Conservation (phyloP, 148 eudicot species). For the Spergularia bocconei region DNA sequence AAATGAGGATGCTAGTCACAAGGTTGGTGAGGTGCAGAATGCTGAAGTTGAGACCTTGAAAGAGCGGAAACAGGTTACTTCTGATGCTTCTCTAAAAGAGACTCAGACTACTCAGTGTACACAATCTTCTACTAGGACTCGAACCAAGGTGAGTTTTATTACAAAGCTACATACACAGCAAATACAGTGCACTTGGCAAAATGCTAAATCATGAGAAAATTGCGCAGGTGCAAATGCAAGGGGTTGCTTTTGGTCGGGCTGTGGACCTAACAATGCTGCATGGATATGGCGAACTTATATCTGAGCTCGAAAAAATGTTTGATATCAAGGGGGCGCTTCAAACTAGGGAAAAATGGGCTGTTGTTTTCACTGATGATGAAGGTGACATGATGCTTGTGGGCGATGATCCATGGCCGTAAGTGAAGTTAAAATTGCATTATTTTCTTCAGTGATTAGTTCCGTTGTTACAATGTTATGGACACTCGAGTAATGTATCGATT, state of each 20-base stretch:
- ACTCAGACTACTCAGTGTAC: constrained; percentile 35
- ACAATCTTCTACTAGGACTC: constrained; percentile 51
- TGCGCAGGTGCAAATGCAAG: constrained; percentile 90
- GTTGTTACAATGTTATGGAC: too few relatives aligned
- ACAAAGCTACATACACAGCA: neutral
- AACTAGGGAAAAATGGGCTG: constrained; percentile 59
- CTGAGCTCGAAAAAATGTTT: constrained; percentile 76
- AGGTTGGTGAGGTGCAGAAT: constrained; percentile 27
- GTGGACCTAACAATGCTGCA: constrained; percentile 62
- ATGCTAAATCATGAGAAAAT: neutral
- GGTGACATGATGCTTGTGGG: constrained; percentile 97
- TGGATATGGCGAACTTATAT: constrained; percentile 59
- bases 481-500: neutral
- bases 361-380: constrained; percentile 82
- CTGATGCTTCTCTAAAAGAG: constrained; percentile 33
- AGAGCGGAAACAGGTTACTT: constrained; percentile 32
- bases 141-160: constrained; percentile 59
- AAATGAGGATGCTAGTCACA: constrained; percentile 2
- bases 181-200: neutral
- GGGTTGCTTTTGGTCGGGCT: constrained; percentile 90
- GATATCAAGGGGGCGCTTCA: constrained; percentile 75
- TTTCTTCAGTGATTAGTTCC: neutral
- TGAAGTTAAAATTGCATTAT: constrained; percentile 1
- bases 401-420: constrained; percentile 94
- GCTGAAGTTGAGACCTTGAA: constrained; percentile 30